These are phyloP conservation scores for Flaveria sonorensis DNA, from an alignment of 129 eudicot genomes.

Conservation along the genomic window DNA sequence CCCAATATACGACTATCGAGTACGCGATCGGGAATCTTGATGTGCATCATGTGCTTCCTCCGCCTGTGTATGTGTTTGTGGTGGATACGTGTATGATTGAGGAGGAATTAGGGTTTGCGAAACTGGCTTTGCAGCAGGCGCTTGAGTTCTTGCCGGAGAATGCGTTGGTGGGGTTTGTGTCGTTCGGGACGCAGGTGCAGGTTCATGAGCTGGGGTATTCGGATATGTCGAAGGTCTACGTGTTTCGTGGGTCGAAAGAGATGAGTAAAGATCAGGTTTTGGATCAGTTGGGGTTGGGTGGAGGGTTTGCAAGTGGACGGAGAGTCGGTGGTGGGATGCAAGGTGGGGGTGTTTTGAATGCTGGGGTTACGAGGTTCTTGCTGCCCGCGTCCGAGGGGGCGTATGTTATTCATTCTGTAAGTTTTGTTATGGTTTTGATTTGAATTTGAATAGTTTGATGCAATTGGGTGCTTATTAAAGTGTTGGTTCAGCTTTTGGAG, in stretches of 20 bases:
- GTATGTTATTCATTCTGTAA: slow-evolving; percentile 71
- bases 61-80: slow-evolving; percentile 70
- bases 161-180: slow-evolving; percentile 42
- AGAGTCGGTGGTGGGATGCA: slow-evolving; percentile 43
- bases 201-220: slow-evolving; percentile 52
- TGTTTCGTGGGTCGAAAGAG: slow-evolving; percentile 84
- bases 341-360: slow-evolving; percentile 41
- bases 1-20: slow-evolving; percentile 69
- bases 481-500: slow-evolving; percentile 72
- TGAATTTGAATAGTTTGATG: slow-evolving; percentile 5
- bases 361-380: slow-evolving; percentile 66
- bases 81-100: slow-evolving; percentile 88
- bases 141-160: slow-evolving; percentile 43
- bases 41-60: slow-evolving; percentile 21
- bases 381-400: slow-evolving; percentile 95
- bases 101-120: slow-evolving; percentile 83
- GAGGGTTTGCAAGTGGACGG: slow-evolving; percentile 40
- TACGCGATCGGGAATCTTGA: slow-evolving; percentile 26
- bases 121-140: slow-evolving; percentile 64
- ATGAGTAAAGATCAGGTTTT: slow-evolving; percentile 81
- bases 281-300: slow-evolving; percentile 86
- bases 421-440: slow-evolving; percentile 16
- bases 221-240: slow-evolving; percentile 84
- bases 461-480: slow-evolving; percentile 21
- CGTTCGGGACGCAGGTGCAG: slow-evolving; percentile 45